Base-by-base conservation (phyloP, 768 basidiomycete species). In the Rubroboletus pulcherrimus region DNA sequence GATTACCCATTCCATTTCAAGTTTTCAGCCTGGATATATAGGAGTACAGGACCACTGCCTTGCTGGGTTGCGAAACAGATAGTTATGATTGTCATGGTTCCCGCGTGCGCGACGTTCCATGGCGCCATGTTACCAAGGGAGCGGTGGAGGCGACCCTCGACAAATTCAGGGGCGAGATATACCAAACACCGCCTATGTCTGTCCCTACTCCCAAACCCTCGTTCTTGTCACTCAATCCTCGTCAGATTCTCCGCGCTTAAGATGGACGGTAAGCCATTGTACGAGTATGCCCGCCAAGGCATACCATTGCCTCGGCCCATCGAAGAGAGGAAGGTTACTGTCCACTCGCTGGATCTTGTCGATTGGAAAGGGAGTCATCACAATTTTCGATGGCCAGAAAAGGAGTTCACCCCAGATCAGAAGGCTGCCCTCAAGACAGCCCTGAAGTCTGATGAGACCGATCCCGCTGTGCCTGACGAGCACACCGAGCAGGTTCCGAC, bases 221-320 rank as follows among this genome's bases (percentile, higher is more conserved):
- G 21, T 41, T 38, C 49, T 38, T 14, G 41, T 24, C 51, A 46
- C 53, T 57, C 56, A 54, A 51, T 55, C 42, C 53, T 40, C 47
- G 7, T 30, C 67, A 98, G 96, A 67, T 99, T 95, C 73, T 98
- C 97, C 10, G 97, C 97, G 2, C 78, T 98, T 35, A 98, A 98
- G 73, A 98, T 98, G 95, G 94, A 98, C 61, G 97, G 97, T 1
- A 91, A 82, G 70, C 93, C 93, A 0, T 71, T 98, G 35, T 93
- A 98, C 69, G 95, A 98, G 63, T 99, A 98, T 67, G 97, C 97
- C 19, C 85, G 97, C 3, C 80, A 87, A 66, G 90, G 90, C 8
- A 90, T 87, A 41, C 92, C 95, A 0, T 81, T 99, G 15, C 97
- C 97, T 33, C 85, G 94, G 9, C 90, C 96, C n/a, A 95, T 99